Base-by-base conservation (phyloP, 306 rosid genomes). In the Adenanthera pavonina region DNA sequence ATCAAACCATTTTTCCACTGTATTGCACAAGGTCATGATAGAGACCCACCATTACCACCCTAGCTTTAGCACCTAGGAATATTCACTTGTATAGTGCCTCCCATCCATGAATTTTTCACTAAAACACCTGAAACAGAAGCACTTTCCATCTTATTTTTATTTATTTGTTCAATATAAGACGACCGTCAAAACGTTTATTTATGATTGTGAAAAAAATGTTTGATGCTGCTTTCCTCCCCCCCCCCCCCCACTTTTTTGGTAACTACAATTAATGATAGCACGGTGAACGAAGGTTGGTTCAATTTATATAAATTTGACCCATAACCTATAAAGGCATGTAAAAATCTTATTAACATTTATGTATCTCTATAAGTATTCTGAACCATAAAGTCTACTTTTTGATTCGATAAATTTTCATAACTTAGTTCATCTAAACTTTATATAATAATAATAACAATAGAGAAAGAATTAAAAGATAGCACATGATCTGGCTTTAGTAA, bases 1-100 rank as follows among this genome's bases (percentile, higher is more conserved):
- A 68, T 10, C 78, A 79, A 8, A 8, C 59, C 30, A 54, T 75
- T 82, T 41, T 40, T 82, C 78, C 13, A 61, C 41, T 61, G 68
- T 33, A 11, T 13, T 30, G 43, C n/a, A 43, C 48, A 66, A 36
- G 33, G 1, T 66, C 48, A 66, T 38, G 49, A 7, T 38, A 66
- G 30, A 36, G 71, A 66, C 48, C 48, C 71, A 66, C 48, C 71
- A 16, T 36, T 17, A 8, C 5, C 71, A 66, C 25, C 15, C 69
- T 15, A 38, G 71, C 71, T 34, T 36, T 16, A 35, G 41, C 46
- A 15, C 62, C 46, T 65, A 5, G 35, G n/a, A 61, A 6, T 59
- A 30, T 30, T 25, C 38, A 20, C 66, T 9, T 8, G 35, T 20
- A 8, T 20, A 19, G 36, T 57, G 64, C 35, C 15, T 57, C 30